Conservation (phyloP, 768 basidiomycete genomes). For the Lactifluus hygrophoroides region DNA sequence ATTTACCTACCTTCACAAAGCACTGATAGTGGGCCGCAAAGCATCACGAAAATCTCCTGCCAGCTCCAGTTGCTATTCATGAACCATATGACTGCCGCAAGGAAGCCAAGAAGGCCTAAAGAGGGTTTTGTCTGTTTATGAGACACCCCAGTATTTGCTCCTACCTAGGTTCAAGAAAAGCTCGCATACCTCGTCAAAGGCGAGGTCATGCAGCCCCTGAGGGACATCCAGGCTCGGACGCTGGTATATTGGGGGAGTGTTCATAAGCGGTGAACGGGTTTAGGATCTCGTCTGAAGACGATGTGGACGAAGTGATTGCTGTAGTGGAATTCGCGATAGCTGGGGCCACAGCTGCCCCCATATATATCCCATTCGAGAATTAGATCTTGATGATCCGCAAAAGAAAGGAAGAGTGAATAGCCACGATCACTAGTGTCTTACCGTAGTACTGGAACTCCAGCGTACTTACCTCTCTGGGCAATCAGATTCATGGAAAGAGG, state of each 20-base stretch:
- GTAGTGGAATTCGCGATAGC: neutral
- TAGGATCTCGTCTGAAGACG: neutral
- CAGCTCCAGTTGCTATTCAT: slow-evolving; percentile 14
- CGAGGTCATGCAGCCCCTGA: slow-evolving; percentile 2
- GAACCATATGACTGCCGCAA: slow-evolving; percentile 14
- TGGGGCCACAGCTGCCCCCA: slow-evolving; percentile 1
- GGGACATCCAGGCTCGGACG: neutral
- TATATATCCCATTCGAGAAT: slow-evolving; percentile 4
- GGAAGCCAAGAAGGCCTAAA: slow-evolving; percentile 9
- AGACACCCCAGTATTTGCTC: neutral
- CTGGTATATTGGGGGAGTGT: neutral
- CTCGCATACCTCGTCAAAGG: slow-evolving; percentile 7
- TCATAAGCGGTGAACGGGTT: neutral
- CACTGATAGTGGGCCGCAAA: neutral
- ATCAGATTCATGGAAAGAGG: neutral
- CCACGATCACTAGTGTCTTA: slow-evolving; percentile 3
- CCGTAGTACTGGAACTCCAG: neutral
- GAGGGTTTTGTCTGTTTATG: neutral
- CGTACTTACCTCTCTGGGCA: slow-evolving; percentile 8
- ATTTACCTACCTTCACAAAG: slow-evolving; percentile 5
- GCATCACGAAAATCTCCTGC: neutral
- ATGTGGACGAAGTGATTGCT: neutral
- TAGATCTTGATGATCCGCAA: neutral
- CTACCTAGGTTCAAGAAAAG: slow-evolving; percentile 8
- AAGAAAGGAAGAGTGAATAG: neutral